Evolutionary conservation across 805 yeast species (phyloP), one percentile per base, ranked within the genome.

Genomic region (Metschnikowia anglica): DNA sequence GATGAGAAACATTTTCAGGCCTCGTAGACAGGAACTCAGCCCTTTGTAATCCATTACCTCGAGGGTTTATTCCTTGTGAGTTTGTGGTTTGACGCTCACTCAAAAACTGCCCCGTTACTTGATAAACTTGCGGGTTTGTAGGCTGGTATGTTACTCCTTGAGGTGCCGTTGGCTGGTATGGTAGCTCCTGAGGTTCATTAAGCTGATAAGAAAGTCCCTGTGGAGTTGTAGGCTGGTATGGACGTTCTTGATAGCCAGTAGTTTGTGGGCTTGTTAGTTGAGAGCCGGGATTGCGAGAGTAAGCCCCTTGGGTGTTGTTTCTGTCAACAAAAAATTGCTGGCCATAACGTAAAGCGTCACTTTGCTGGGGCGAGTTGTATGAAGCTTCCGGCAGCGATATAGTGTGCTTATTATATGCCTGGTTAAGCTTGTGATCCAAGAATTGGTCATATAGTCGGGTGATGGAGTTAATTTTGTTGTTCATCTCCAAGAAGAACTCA

Each of bases 401-500:
- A 15, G 51, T 36, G 32, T 67, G 72, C 42, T 52, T 59, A 5
- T 64, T 62, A 51, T 67, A 69, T 1, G 72, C 74, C 47, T 59
- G 56, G 42, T 51, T 58, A 45, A 68, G 61, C 46, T 68, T 67
- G n/a, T 56, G 49, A 46, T 89, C 95, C 46, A 88, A 68, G 37
- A 85, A 73, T 46, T 76, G 77, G 59, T 88, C 95, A 55, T 88
- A 89, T n/a, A 84, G 68, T 47, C 84, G 75, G 56, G 81, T 77
- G 24, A 88, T 82, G 4, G 88, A 81, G 41, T 85, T 82, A 41
- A 89, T 75, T 55, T 89, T 88, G 36, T 84, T 77, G 63, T 85
- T 88, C 79, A 86, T 71, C 36, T 85, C 87, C 49, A 85, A 74
- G 48, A 82, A 74, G 16, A 65, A 61, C 39, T 88, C 91, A 54